phyloP scores from a whole-genome alignment of 768 basidiomycete genomes.

The Royoungia palumana region DNA sequence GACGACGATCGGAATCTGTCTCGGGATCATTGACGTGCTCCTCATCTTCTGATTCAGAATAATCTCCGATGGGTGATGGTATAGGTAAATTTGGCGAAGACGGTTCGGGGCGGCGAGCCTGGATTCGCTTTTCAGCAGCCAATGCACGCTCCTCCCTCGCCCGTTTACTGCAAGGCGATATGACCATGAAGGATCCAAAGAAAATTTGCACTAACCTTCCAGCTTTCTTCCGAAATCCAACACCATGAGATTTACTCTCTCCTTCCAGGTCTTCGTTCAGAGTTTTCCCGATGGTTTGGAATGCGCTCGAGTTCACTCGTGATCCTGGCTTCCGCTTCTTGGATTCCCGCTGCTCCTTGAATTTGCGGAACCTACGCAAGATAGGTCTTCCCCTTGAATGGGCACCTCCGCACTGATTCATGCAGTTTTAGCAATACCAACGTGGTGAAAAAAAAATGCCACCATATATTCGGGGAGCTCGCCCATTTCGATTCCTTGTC shows the following conservation, averaged over 20 bases:
- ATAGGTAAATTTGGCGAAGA: constrained; percentile 4
- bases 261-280: constrained; percentile 43
- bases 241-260: constrained; percentile 42
- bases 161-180: constrained; percentile 51
- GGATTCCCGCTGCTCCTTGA: constrained; percentile 58
- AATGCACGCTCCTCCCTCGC: constrained; percentile 76
- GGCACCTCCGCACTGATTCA: constrained; percentile 71
- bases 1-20: constrained; percentile 49
- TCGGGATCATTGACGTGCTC: constrained; percentile 37
- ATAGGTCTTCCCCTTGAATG: constrained; percentile 61
- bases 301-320: constrained; percentile 60
- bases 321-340: constrained; percentile 72
- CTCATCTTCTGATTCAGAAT: constrained; percentile 37
- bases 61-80: constrained; percentile 26
- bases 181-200: background rate
- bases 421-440: background rate
- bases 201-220: constrained; percentile 44
- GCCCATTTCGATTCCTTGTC: constrained; percentile 48
- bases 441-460: background rate
- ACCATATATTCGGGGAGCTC: constrained; percentile 82
- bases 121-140: constrained; percentile 65
- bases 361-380: constrained; percentile 40
- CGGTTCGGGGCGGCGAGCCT: constrained; percentile 38
- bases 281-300: constrained; percentile 53
- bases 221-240: constrained; percentile 71